These are phyloP conservation scores for Metrosideros polymorpha DNA, from an alignment of 441 rosid genomes.

Conservation along the genomic window DNA sequence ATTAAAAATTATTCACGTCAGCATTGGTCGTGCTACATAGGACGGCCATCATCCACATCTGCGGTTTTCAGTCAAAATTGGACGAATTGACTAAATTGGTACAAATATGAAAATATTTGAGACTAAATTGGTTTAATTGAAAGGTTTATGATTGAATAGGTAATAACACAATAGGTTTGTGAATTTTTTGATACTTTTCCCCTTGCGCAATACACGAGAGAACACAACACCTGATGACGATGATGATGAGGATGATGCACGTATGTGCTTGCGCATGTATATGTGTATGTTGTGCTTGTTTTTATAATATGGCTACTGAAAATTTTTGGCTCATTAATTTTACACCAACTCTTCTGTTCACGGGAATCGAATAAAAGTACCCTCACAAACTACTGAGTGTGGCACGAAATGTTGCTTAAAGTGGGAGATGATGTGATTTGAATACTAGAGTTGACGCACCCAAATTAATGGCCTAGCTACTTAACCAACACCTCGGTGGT, in stretches of 20 bases:
- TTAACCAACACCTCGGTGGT: background rate
- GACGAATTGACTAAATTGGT: too few relatives aligned
- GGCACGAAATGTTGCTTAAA: background rate
- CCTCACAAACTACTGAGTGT: background rate
- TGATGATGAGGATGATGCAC: background rate
- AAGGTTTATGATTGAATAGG: too few relatives aligned
- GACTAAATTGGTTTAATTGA: too few relatives aligned
- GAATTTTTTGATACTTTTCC: too few relatives aligned
- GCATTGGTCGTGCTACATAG: too few relatives aligned
- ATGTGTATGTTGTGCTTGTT: fast-evolving
- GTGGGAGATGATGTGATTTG: background rate
- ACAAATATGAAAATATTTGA: too few relatives aligned
- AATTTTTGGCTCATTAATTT: background rate
- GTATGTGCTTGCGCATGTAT: background rate
- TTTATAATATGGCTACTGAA: background rate
- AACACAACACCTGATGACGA: background rate
- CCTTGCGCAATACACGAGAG: background rate
- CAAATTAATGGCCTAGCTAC: background rate
- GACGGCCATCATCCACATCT: too few relatives aligned
- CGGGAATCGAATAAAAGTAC: background rate
- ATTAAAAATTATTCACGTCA: too few relatives aligned
- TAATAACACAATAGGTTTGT: too few relatives aligned
- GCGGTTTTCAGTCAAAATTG: too few relatives aligned
- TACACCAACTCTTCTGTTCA: too few relatives aligned
- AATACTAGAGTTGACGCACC: too few relatives aligned